phyloP scores from a whole-genome alignment of 495 filamentous ascomycete genomes.

The Hypoxylon cercidicola region DNA sequence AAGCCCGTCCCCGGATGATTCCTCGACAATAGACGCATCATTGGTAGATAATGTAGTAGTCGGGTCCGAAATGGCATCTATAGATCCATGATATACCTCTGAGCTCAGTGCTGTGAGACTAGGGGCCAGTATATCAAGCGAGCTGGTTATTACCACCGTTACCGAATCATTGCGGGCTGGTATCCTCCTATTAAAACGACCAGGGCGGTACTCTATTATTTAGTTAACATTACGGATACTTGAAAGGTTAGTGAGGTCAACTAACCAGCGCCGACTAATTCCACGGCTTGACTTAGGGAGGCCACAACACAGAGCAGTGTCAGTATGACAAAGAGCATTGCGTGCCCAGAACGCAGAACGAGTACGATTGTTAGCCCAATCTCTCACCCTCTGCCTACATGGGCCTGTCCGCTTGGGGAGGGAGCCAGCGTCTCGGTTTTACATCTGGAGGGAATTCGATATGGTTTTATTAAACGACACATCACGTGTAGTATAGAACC shows the following conservation, averaged over 20 bases:
- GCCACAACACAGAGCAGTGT: constrained; percentile 36
- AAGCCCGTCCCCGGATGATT: constrained; percentile 11
- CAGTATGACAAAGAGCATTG: constrained; percentile 34
- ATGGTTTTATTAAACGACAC: constrained; percentile 36
- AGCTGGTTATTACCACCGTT: constrained; percentile 26
- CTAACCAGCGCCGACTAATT: constrained; percentile 31
- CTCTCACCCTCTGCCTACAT: constrained; percentile 38
- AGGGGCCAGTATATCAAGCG: constrained; percentile 30
- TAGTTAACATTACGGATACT: constrained; percentile 20
- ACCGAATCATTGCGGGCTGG: constrained; percentile 28
- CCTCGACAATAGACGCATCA: constrained; percentile 8
- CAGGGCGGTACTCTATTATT: constrained; percentile 27
- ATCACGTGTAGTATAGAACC: constrained; percentile 38
- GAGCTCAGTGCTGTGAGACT: constrained; percentile 19
- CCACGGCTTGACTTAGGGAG: constrained; percentile 35
- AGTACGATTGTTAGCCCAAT: constrained; percentile 31
- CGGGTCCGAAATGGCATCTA: constrained; percentile 24
- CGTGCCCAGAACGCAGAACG: constrained; percentile 25
- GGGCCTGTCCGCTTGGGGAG: constrained; percentile 38
- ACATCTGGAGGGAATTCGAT: constrained; percentile 34
- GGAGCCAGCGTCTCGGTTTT: constrained; percentile 34
- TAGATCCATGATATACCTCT: constrained; percentile 17
- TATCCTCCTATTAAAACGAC: constrained; percentile 31
- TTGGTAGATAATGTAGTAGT: constrained; percentile 13
- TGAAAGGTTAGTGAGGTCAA: constrained; percentile 14